These are phyloP conservation scores for Diplocarpon rosae DNA, from an alignment of 2,329 filamentous ascomycete species.

Conservation along the genomic window DNA sequence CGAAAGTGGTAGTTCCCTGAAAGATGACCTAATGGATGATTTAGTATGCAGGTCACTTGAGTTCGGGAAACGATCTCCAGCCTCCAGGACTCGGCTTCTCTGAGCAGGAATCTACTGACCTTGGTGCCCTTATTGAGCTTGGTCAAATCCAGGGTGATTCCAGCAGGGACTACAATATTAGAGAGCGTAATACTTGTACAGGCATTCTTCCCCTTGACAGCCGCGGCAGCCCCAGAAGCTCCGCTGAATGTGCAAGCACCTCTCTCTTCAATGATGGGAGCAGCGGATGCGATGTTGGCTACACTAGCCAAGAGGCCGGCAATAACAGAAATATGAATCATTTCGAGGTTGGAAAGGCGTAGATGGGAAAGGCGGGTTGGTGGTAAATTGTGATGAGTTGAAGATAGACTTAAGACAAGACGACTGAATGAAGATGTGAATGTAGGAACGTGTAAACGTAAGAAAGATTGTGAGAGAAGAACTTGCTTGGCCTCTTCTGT, in stretches of 20 bases:
- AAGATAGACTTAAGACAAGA: background rate
- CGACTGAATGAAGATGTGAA: conserved; percentile 2
- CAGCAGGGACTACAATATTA: conserved; percentile 45
- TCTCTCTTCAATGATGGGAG: conserved; percentile 15
- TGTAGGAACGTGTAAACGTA: background rate
- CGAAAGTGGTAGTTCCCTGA: conserved; percentile 55
- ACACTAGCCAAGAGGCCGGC: conserved; percentile 14
- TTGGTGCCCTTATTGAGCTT: conserved; percentile 37
- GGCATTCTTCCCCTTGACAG: conserved; percentile 36
- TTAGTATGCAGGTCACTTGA: background rate
- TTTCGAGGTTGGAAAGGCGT: conserved; percentile 7
- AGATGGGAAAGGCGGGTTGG: too few species aligned
- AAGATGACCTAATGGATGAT: conserved; percentile 40
- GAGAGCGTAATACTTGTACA: conserved; percentile 45
- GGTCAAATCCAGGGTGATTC: conserved; percentile 47
- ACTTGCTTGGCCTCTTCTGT: background rate
- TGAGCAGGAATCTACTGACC: conserved; percentile 5
- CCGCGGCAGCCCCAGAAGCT: conserved; percentile 30
- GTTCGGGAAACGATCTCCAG: too few species aligned
- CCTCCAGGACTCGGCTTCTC: background rate
- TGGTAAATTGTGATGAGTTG: background rate
- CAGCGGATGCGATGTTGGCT: conserved; percentile 12
- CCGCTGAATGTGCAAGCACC: conserved; percentile 44
- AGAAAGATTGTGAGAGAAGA: background rate
- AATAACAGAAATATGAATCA: conserved; percentile 19